Percentiles rank a stretch among this genome's conserved stretches.
These are phyloP conservation scores for Bolboschoenus planiculmis DNA, from an alignment of 176 grass and related monocot species.

Conservation along the genomic window DNA sequence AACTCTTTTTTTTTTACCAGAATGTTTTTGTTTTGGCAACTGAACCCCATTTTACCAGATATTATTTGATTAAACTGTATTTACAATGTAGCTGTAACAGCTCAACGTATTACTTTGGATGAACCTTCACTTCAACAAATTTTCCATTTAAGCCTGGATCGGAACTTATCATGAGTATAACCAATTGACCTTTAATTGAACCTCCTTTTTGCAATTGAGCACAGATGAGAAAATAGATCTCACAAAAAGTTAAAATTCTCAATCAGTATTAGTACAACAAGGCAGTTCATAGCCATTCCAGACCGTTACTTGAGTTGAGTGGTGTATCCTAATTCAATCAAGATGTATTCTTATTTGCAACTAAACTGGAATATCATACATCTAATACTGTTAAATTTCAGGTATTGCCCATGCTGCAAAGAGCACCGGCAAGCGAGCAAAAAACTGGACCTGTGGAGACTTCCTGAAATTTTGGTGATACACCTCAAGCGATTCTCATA, in stretches of 20 bases:
- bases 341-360: neutral
- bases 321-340: neutral
- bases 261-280: neutral
- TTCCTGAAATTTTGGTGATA: conserved; percentile 84
- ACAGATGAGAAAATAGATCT: neutral
- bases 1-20: too few species aligned
- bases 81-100: neutral
- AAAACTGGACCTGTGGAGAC: conserved; percentile 92
- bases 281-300: neutral
- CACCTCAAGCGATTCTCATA: conserved; percentile 94
- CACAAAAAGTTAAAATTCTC: neutral
- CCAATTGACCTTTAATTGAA: neutral
- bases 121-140: neutral
- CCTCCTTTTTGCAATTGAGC: neutral
- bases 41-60: neutral
- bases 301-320: neutral
- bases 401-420: conserved; percentile 91
- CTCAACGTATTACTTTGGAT: neutral
- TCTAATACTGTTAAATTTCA: conserved; percentile 18
- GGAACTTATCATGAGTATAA: neutral
- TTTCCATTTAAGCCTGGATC: neutral
- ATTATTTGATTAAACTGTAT: neutral
- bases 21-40: conserved; percentile 22
- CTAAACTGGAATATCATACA: neutral
- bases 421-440: conserved; percentile 84